These are phyloP conservation scores for Monoraphidium neglectum DNA, from an alignment of 139 green algal genomes.

Conservation along the genomic window DNA sequence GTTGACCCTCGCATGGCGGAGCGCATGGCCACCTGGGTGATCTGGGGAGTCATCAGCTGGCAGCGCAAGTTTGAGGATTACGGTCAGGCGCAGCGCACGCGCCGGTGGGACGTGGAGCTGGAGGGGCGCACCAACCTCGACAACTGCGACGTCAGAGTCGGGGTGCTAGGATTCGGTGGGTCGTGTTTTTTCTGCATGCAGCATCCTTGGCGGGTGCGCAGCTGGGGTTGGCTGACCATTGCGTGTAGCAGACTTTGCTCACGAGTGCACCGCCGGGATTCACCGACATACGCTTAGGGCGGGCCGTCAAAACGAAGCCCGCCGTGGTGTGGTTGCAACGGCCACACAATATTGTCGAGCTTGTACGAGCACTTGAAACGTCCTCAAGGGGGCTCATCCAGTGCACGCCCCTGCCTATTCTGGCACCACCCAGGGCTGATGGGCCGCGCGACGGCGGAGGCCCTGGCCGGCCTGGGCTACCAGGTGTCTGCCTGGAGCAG, in stretches of 20 bases:
- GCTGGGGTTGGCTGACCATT: neutral
- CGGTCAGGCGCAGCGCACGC: conserved; percentile 23
- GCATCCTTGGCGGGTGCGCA: neutral
- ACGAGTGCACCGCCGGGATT: neutral
- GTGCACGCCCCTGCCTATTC: too few relatives aligned
- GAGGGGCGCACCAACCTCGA: conserved; percentile 32
- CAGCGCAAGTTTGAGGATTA: conserved; percentile 44
- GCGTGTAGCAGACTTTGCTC: too few relatives aligned
- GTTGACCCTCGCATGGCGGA: conserved; percentile 66
- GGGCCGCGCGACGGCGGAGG: conserved; percentile 31
- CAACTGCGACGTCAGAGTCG: conserved; percentile 31
- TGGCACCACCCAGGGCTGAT: conserved; percentile 42
- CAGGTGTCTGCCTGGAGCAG: conserved; percentile 49
- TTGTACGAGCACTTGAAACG: neutral
- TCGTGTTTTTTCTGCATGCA: too few relatives aligned
- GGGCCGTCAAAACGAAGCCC: neutral
- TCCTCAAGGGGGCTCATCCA: neutral
- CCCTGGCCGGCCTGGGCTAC: conserved; percentile 48
- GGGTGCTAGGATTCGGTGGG: conserved; percentile 36
- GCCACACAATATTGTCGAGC: neutral
- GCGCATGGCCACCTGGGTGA: conserved; percentile 67
- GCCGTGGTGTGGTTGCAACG: neutral
- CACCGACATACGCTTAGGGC: neutral
- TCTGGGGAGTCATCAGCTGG: conserved; percentile 63
- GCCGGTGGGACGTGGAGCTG: conserved; percentile 30